A percentile compares a stretch with the other conserved stretches of the same genome.
These are phyloP conservation scores for Nannochloris sp. DNA, from an alignment of 139 green algal species.

Conservation along the genomic window DNA sequence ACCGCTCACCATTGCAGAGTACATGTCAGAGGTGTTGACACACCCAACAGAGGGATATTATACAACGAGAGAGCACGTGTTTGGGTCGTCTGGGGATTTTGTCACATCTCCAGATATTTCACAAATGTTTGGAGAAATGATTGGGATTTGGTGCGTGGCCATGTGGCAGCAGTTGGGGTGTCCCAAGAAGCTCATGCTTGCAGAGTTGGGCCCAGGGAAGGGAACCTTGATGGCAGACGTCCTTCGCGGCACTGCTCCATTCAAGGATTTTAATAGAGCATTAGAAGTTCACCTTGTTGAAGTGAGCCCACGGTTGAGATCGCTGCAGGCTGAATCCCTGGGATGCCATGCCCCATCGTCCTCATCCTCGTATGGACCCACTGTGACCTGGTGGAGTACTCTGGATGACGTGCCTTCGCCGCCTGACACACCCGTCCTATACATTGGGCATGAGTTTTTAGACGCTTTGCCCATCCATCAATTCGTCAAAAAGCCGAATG, in stretches of 20 bases:
- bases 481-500: constrained; percentile 54
- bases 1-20: constrained; percentile 83
- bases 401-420: constrained; percentile 53
- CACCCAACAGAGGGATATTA: constrained; percentile 78
- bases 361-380: no score
- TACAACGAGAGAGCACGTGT: constrained; percentile 64
- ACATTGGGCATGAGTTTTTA: constrained; percentile 94
- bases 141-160: constrained; percentile 85
- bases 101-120: constrained; percentile 92
- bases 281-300: constrained; percentile 79
- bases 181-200: constrained; percentile 61
- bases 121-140: constrained; percentile 96
- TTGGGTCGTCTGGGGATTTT: constrained; percentile 87
- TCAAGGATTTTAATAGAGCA: constrained; percentile 25
- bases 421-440: constrained; percentile 39
- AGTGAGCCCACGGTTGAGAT: constrained; percentile 48
- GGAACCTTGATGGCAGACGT: constrained; percentile 95
- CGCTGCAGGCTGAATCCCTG: constrained; percentile 44
- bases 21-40: constrained; percentile 79
- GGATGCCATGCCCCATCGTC: not conserved
- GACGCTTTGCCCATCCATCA: constrained; percentile 95
- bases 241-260: constrained; percentile 56
- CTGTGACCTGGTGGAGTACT: no score
- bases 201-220: constrained; percentile 88
- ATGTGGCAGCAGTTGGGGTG: constrained; percentile 73